phyloP scores from a whole-genome alignment of 768 basidiomycete genomes.

The Tylopilus subfusipes region DNA sequence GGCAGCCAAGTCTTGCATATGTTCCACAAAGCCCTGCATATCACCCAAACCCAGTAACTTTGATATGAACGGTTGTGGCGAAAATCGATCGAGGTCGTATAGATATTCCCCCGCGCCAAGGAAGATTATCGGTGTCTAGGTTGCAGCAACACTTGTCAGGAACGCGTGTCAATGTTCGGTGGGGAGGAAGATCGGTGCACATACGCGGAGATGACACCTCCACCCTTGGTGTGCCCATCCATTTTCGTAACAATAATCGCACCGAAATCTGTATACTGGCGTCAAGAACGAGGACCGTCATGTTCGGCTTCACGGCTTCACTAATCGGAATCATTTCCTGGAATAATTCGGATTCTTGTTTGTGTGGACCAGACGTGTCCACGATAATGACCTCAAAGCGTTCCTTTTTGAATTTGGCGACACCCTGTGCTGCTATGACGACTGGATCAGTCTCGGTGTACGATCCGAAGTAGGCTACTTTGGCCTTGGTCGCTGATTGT shows the following conservation, averaged over 20 bases:
- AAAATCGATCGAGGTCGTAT: slow-evolving; percentile 94
- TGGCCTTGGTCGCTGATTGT: slow-evolving; percentile 98
- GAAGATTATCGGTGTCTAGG: slow-evolving; percentile 98
- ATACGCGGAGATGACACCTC: slow-evolving; percentile 98
- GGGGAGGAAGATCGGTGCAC: slow-evolving; percentile 28
- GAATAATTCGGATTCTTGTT: slow-evolving; percentile 95
- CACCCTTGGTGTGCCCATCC: slow-evolving; percentile 99
- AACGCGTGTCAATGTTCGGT: slow-evolving; percentile 5
- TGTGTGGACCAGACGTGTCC: slow-evolving; percentile 95
- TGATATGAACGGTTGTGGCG: slow-evolving; percentile 95
- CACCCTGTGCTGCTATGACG: slow-evolving; percentile 89
- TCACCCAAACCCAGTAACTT: slow-evolving; percentile 95
- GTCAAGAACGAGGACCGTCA: slow-evolving; percentile 94
- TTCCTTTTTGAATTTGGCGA: slow-evolving; percentile 96
- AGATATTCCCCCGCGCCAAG: slow-evolving; percentile 97
- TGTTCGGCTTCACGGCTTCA: slow-evolving; percentile 89
- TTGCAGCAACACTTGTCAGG: slow-evolving; percentile 82
- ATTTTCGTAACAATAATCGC: slow-evolving; percentile 99
- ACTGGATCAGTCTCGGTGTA: slow-evolving; percentile 99
- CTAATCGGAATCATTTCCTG: slow-evolving; percentile 98
- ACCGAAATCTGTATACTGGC: slow-evolving; percentile 97
- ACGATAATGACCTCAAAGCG: slow-evolving; percentile 98
- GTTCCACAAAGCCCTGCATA: slow-evolving; percentile 95
- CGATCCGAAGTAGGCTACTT: slow-evolving; percentile 97
- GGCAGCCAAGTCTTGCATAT: slow-evolving; percentile 93